phyloP scores from a whole-genome alignment of 768 basidiomycete species.

The Lactifluus hygrophoroides region DNA sequence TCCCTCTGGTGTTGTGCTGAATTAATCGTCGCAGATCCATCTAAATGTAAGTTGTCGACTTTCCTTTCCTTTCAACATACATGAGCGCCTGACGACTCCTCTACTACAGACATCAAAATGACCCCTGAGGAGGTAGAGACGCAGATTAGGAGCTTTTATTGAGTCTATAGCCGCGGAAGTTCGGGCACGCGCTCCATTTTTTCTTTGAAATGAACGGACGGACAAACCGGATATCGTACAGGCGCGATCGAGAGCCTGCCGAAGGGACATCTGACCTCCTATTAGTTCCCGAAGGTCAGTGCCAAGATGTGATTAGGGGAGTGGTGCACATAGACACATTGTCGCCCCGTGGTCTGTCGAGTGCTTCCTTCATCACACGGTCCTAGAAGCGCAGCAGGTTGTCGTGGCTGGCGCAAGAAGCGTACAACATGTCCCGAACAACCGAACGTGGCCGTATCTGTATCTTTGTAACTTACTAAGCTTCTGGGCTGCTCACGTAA shows the following conservation, averaged over 20 bases:
- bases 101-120: slow-evolving; percentile 69
- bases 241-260: neutral
- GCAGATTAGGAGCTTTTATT: slow-evolving; percentile 58
- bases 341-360: neutral
- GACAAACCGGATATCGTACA: neutral
- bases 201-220: neutral
- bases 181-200: too few relatives aligned
- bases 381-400: neutral
- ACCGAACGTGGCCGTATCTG: too few relatives aligned
- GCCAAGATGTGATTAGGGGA: neutral
- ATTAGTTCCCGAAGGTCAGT: neutral
- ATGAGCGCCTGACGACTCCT: neutral
- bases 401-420: neutral
- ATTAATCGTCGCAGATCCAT: slow-evolving; percentile 42
- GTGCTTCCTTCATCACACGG: neutral
- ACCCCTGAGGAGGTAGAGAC: slow-evolving; percentile 65
- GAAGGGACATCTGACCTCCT: neutral
- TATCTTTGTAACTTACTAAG: neutral
- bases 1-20: neutral
- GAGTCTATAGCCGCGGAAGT: neutral
- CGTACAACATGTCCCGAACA: neutral
- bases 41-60: slow-evolving; percentile 45
- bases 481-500: too few relatives aligned
- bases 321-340: too few relatives aligned
- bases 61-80: neutral